phyloP scores from a whole-genome alignment of 2,329 filamentous ascomycete species.

The Verticillium isaacii region DNA sequence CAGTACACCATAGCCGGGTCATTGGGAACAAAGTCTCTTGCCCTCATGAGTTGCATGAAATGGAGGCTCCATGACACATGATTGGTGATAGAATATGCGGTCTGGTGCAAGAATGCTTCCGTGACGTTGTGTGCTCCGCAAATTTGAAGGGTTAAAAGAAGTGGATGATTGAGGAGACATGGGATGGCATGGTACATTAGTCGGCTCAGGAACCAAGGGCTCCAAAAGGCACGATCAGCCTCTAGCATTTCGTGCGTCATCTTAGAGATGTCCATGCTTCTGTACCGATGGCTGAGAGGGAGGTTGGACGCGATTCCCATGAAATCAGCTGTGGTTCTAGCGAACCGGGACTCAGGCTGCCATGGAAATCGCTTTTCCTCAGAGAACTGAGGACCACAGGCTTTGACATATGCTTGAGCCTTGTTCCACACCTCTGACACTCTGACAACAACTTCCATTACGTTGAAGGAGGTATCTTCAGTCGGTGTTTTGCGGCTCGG shows the following conservation, averaged over 20 bases:
- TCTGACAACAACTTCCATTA: not conserved
- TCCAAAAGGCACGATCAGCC: slow-evolving; percentile 44
- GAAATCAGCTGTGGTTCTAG: slow-evolving; percentile 39
- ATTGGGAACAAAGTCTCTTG: slow-evolving; percentile 30
- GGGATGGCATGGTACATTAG: slow-evolving; percentile 48
- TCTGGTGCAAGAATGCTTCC: slow-evolving; percentile 31
- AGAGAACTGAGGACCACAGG: not conserved
- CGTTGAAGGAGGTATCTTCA: not conserved
- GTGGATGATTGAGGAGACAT: slow-evolving; percentile 48
- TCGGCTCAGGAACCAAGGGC: slow-evolving; percentile 46
- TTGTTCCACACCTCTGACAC: not conserved
- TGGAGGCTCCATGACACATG: slow-evolving; percentile 25
- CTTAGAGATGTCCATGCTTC: slow-evolving; percentile 38
- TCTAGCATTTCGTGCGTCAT: slow-evolving; percentile 35
- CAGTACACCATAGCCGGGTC: slow-evolving; percentile 32
- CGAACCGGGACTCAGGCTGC: slow-evolving; percentile 47
- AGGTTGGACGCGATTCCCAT: slow-evolving; percentile 48
- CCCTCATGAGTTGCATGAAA: slow-evolving; percentile 40
- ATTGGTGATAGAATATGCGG: not conserved
- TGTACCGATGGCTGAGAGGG: slow-evolving; percentile 44
- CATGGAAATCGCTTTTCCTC: slow-evolving; percentile 17
- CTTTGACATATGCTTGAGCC: not conserved
- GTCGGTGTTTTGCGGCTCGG: not conserved
- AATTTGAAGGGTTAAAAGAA: slow-evolving; percentile 45
- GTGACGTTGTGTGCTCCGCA: slow-evolving; percentile 46